Evolutionary conservation across 2,329 filamentous ascomycete genomes (phyloP).

Genomic region (Colletotrichum lindemuthianum): DNA sequence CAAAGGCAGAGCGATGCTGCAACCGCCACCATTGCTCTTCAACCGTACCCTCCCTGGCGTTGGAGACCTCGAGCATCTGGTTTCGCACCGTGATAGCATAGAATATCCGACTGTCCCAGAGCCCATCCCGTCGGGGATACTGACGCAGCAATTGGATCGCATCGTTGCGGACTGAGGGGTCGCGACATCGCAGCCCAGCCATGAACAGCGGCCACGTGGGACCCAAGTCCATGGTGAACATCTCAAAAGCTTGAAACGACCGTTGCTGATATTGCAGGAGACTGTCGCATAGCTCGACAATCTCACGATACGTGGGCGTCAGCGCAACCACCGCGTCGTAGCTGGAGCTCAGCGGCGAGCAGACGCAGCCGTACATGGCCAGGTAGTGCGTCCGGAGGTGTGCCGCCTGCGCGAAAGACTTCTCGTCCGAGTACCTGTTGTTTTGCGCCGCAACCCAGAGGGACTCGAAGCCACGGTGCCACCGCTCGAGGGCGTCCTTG

Average conservation of each 20-base stretch:
- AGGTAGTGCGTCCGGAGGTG: conserved; percentile 43
- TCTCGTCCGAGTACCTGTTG: conserved; percentile 34
- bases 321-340: conserved; percentile 38
- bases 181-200: conserved; percentile 41
- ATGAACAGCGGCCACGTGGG: conserved; percentile 41
- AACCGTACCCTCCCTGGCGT: conserved; percentile 35
- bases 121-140: conserved; percentile 42
- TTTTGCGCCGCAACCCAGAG: conserved; percentile 36
- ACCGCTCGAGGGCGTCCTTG: conserved; percentile 17
- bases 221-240: conserved; percentile 44
- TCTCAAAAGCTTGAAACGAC: conserved; percentile 13
- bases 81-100: conserved; percentile 36
- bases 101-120: conserved; percentile 41
- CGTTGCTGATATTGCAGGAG: conserved; percentile 38
- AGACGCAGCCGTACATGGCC: conserved; percentile 38
- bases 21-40: conserved; percentile 38
- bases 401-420: conserved; percentile 39
- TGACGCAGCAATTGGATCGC: conserved; percentile 40
- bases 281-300: conserved; percentile 38
- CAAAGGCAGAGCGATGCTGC: conserved; percentile 26
- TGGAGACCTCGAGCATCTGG: conserved; percentile 37
- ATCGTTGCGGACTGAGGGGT: conserved; percentile 39
- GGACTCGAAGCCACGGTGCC: conserved; percentile 38
- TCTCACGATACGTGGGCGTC: conserved; percentile 42
- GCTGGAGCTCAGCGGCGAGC: conserved; percentile 38